A percentile compares a stretch with the other conserved stretches of the same genome.
These are phyloP conservation scores for Pythium aquatile DNA, from an alignment of 352 stramenopile genomes.

Conservation along the genomic window DNA sequence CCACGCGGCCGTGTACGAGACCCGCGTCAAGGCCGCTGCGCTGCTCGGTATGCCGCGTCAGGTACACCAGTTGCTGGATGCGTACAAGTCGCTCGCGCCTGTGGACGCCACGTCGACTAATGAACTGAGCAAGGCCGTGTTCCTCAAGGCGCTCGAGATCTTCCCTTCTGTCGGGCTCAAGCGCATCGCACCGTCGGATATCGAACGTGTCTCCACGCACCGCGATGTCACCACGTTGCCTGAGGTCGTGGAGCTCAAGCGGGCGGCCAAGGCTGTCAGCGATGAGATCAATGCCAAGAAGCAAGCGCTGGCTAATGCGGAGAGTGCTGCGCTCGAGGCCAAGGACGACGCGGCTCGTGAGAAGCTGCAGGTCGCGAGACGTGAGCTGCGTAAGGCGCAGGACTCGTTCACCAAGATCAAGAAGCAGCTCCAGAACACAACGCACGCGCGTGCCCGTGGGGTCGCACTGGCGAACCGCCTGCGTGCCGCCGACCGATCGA, in stretches of 20 bases:
- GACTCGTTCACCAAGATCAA: conserved; percentile 28
- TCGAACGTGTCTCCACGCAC: conserved; percentile 10
- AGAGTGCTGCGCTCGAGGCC: neutral
- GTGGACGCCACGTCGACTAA: neutral
- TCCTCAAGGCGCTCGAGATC: conserved; percentile 28
- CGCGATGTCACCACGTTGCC: conserved; percentile 1
- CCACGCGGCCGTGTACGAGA: conserved; percentile 52
- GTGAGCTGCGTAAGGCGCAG: conserved; percentile 37
- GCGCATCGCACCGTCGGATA: conserved; percentile 5
- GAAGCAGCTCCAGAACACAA: conserved; percentile 39
- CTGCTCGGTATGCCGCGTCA: conserved; percentile 43
- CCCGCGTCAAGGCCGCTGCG: conserved; percentile 63
- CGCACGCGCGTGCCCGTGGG: conserved; percentile 37
- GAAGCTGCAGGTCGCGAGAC: neutral
- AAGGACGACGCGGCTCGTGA: neutral
- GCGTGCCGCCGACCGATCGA: conserved; percentile 38
- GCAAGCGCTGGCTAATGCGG: neutral
- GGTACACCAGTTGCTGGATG: conserved; percentile 53
- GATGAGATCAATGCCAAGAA: conserved; percentile 13
- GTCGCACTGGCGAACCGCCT: conserved; percentile 53
- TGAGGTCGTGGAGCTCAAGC: conserved; percentile 15
- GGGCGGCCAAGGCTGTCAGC: conserved; percentile 5
- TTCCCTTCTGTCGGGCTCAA: conserved; percentile 23
- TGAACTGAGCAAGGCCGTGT: conserved; percentile 15
- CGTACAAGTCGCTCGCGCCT: conserved; percentile 46